phyloP scores from a whole-genome alignment of 2,329 filamentous ascomycete genomes.

The Aspergillus uvarum region DNA sequence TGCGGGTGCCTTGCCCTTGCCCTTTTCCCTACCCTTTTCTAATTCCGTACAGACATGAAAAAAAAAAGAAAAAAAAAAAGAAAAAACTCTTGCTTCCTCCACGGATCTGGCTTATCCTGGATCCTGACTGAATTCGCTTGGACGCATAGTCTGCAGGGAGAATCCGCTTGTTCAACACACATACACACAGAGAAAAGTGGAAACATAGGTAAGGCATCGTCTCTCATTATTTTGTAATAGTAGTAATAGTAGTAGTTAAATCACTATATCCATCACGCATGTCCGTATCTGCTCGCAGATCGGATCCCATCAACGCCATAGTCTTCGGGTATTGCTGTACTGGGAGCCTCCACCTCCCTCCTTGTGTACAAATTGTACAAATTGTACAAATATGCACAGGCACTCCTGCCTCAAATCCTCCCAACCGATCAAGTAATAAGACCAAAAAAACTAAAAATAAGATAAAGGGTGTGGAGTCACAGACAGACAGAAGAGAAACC shows the following conservation, averaged over 20 bases:
- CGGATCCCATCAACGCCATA: background rate
- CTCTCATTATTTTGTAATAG: background rate
- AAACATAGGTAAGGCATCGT: background rate
- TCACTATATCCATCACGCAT: no score
- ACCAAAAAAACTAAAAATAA: slow-evolving; percentile 28
- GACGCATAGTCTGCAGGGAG: background rate
- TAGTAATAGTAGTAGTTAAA: background rate
- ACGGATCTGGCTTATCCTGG: background rate
- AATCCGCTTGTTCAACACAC: background rate
- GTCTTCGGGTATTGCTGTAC: slow-evolving; percentile 3
- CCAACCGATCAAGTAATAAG: slow-evolving; percentile 26
- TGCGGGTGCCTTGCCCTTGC: background rate
- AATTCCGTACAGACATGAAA: no score
- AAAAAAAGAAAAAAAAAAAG: no score
- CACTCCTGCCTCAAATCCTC: background rate
- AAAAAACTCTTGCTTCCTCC: background rate
- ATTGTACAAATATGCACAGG: background rate
- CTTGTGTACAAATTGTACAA: background rate
- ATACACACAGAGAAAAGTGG: background rate
- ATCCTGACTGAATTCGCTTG: no score
- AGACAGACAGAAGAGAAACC: slow-evolving; percentile 14
- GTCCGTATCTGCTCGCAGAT: no score
- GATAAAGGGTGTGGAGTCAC: slow-evolving; percentile 14
- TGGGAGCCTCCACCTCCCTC: background rate
- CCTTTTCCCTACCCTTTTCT: background rate